Evolutionary conservation across 1,284 basidiomycete species (phyloP), one percentile per base, ranked within the genome.

Genomic region (Apiotrichum sp.): DNA sequence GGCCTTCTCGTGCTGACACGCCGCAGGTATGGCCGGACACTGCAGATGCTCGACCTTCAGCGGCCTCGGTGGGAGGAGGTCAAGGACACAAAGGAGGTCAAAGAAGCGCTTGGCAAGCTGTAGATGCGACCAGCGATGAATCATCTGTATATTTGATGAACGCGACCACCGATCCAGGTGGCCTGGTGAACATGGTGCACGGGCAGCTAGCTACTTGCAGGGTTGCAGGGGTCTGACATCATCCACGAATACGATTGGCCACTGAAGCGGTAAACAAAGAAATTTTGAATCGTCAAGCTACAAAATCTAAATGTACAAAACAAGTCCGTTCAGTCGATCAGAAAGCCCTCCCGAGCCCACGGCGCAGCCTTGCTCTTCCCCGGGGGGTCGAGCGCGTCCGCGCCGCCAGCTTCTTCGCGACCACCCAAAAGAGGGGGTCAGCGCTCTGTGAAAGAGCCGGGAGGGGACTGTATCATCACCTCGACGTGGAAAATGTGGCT

Each of bases 31-130:
- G 86, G 83, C 36, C 41, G 32, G 11, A 45, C 10, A 5, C n/a
- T 10, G 47, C 70, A 68, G 36, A 62, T 65, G 50, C 49, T 64
- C 22, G 80, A 85, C 56, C 62, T 86, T 38, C 76, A 79, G 43
- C 75, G 84, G 51, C 78, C 82, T 6, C 78, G 79, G 3, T 88
- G 86, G 86, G 79, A 79, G 40, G 68, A 74, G 41, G 74, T 80
- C 54, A 79, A 79, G 69, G 79, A 80, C 36, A 68, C 65, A 3
- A 55, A 63, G 1, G 70, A 69, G 31, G 66, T 71, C 33, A 39
- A 64, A 54, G 13, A 31, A 5, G 57, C 53, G 11, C 52, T 59
- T 13, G 39, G 39, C 8, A 53, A 39, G 38, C 31, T 34, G 32
- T 55, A n/a, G n/a, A 43, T 45, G 11, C 44, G 7, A 13, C 5